Evolutionary conservation across 257 asterid genomes (phyloP).

Genomic region (Schizonepeta tenuifolia): DNA sequence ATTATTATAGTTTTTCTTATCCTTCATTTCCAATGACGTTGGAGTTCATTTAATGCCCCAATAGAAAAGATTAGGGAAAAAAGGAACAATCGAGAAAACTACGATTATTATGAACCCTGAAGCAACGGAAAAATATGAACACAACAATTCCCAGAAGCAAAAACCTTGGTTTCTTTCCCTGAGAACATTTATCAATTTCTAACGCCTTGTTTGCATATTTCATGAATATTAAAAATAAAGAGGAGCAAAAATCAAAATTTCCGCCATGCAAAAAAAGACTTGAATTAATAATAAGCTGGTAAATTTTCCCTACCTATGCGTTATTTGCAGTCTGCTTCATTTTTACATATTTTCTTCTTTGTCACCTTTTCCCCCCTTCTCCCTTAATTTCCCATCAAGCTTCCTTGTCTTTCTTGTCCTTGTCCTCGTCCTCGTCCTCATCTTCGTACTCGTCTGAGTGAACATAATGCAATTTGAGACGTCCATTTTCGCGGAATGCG

Average conservation of each 20-base stretch:
- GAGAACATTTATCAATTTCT: conserved; percentile 13
- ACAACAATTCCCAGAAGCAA: neutral
- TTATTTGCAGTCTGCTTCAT: conserved; percentile 4
- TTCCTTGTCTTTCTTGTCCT: neutral
- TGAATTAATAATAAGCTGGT: conserved; percentile 21
- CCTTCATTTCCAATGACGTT: too few relatives aligned
- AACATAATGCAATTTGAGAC: conserved; percentile 60
- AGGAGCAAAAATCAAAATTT: neutral
- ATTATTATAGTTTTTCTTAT: too few relatives aligned
- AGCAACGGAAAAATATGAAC: neutral
- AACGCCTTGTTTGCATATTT: conserved; percentile 32
- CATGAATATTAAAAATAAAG: neutral
- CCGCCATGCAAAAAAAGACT: conserved; percentile 24
- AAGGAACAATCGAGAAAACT: neutral
- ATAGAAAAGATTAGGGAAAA: neutral
- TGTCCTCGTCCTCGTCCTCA: conserved; percentile 5
- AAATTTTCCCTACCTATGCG: conserved; percentile 23
- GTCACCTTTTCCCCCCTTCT: neutral
- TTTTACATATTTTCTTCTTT: neutral
- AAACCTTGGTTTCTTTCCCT: neutral
- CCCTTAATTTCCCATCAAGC: conserved; percentile 1
- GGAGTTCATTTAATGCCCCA: too few relatives aligned
- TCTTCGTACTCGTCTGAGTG: conserved; percentile 58
- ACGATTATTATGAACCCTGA: too few relatives aligned
- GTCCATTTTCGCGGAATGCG: conserved; percentile 81